Evolutionary conservation across 2,329 filamentous ascomycete genomes (phyloP), one percentile per base, ranked within the genome.

Genomic region (Monilinia laxa): DNA sequence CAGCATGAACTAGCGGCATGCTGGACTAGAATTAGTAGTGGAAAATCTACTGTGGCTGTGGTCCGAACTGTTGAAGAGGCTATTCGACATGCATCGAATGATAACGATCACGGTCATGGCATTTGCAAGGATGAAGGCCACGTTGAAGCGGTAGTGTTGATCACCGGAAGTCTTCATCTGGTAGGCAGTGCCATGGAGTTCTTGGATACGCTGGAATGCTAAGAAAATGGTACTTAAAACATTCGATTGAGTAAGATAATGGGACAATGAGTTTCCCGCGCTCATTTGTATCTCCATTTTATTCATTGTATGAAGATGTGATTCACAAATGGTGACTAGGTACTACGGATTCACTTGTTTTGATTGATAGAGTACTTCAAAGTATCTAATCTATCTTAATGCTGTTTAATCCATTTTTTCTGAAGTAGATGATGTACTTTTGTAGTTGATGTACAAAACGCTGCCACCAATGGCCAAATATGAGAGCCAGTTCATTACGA

Each of bases 111-210:
- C 20, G 38, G 23, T 20, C 5, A 28, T 42, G 28, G 9, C 4
- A 6, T 11, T 57, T 42, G 7, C 11, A 25, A 6, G 23, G 23
- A 12, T 20, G 40, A 20, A 42, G n/a, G 25, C 0, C 14, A 23
- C 7, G 18, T 42, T 12, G 14, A 42, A 10, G 55, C 23, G n/a
- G 23, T 42, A 20, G 55, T 42, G 2, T 42, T 57, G 55, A 57
- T 57, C 12, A 57, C 55, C 20, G 55, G 55, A 2, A 57, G 35
- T 42, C 38, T 57, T 42, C 55, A 57, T 57, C 38, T 57, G 4
- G 38, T 57, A n/a, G 55, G 55, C 2, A 28, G 55, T 57, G 38
- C 38, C 11, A 6, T 57, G 14, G 38, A 57, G 23, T 57, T 57
- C 16, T 6, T 57, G 38, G 55, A 57, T 10, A 57, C 55, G 38